These are phyloP conservation scores for Entelexis paramagnoliae DNA, from an alignment of 1,139 yeast species.

Conservation along the genomic window DNA sequence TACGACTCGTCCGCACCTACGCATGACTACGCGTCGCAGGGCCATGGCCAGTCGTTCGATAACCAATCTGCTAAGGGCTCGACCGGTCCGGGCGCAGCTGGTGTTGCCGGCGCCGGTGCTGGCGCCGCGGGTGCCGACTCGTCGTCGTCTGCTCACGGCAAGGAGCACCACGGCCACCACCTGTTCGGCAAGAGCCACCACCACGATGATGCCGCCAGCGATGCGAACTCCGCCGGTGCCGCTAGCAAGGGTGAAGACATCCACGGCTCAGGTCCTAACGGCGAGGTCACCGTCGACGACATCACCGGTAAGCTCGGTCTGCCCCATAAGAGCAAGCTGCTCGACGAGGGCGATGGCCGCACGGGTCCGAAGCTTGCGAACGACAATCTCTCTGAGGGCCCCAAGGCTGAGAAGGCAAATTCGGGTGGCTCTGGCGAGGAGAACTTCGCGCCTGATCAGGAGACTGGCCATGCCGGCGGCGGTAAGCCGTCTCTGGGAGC, in stretches of 20 bases:
- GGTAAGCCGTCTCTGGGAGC: not conserved
- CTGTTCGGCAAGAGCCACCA: not conserved
- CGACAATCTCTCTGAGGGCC: slow-evolving; percentile 23
- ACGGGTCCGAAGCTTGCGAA: slow-evolving; percentile 27
- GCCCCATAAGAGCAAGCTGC: slow-evolving; percentile 22
- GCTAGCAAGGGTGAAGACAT: slow-evolving; percentile 14
- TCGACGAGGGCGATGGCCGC: slow-evolving; percentile 24
- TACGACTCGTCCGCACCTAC: not conserved
- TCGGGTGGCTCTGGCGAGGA: not conserved
- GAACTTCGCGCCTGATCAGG: not conserved
- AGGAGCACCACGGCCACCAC: slow-evolving; percentile 4
- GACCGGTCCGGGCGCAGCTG: slow-evolving; percentile 3
- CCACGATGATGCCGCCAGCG: slow-evolving; percentile 2
- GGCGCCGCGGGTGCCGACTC: slow-evolving; percentile 9
- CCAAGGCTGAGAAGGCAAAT: slow-evolving; percentile 16
- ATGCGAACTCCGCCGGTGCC: slow-evolving; percentile 7
- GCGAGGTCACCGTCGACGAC: slow-evolving; percentile 20
- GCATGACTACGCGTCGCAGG: not conserved
- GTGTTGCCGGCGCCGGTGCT: not conserved
- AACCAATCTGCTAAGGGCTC: no score
- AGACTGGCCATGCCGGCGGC: not conserved
- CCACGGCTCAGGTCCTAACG: slow-evolving; percentile 14
- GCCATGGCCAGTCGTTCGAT: no score
- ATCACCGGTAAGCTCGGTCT: slow-evolving; percentile 20
- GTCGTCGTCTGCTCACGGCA: no score